Conservation (phyloP, 139 green algal genomes). For the Chlorella sorokiniana region DNA sequence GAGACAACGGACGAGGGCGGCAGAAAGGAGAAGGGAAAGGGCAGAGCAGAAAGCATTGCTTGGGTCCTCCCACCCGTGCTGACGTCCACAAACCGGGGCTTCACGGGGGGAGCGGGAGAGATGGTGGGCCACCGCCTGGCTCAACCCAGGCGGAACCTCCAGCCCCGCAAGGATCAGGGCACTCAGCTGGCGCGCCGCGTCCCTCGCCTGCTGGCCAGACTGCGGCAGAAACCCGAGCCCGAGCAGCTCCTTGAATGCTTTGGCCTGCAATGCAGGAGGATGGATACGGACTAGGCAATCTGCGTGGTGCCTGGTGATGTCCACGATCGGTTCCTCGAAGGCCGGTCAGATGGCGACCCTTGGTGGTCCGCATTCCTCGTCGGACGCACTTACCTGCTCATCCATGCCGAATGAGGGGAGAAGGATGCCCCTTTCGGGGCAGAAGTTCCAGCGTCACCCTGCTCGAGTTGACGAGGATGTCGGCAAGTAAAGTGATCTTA, state of each 20-base stretch:
- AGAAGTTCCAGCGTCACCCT: not conserved
- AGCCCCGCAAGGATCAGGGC: not conserved
- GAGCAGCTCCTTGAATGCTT: slow-evolving; percentile 21
- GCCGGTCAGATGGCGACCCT: too few species aligned
- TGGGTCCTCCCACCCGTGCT: slow-evolving; percentile 16
- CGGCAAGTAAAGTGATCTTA: too few species aligned
- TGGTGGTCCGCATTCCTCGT: not conserved
- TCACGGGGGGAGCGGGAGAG: not conserved
- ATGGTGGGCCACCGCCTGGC: not conserved
- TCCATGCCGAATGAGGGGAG: not conserved
- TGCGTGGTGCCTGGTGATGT: too few species aligned
- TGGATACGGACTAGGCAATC: too few species aligned
- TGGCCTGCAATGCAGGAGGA: slow-evolving; percentile 17
- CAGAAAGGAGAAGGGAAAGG: not conserved
- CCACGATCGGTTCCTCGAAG: too few species aligned
- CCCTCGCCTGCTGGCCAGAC: not conserved
- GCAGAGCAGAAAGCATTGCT: not conserved
- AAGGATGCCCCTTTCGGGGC: too few species aligned
- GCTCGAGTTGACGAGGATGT: not conserved
- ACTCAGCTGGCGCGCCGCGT: not conserved
- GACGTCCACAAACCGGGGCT: slow-evolving; percentile 37
- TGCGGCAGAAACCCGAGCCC: slow-evolving; percentile 16
- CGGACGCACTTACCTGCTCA: not conserved
- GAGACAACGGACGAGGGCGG: not conserved
- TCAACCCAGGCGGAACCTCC: not conserved